phyloP scores from a whole-genome alignment of 495 filamentous ascomycete species.

The Penicillium chermesinum region DNA sequence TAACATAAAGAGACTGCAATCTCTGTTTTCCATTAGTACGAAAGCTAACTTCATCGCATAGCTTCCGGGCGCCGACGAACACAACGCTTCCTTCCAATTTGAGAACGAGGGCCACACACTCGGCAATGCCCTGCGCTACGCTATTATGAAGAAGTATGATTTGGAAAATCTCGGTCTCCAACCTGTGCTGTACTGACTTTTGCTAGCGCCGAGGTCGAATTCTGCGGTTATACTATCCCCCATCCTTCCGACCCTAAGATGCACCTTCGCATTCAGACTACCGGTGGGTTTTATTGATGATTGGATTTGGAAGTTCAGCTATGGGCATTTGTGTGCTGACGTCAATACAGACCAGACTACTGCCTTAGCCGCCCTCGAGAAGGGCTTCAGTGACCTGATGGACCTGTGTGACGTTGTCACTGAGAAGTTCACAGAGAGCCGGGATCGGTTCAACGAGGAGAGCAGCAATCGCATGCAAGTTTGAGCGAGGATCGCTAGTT shows the following conservation, averaged over 20 bases:
- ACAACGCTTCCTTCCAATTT: conserved; percentile 81
- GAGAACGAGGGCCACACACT: conserved; percentile 89
- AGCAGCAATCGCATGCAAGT: conserved; percentile 34
- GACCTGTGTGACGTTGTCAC: conserved; percentile 88
- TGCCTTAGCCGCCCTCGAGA: conserved; percentile 78
- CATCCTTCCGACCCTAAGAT: conserved; percentile 95
- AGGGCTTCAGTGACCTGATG: conserved; percentile 81
- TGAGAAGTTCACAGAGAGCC: conserved; percentile 69
- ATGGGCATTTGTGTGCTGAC: conserved; percentile 2
- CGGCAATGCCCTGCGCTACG: conserved; percentile 86
- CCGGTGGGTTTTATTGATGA: conserved; percentile 52
- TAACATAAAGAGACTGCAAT: conserved; percentile 5
- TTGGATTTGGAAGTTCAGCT: background rate
- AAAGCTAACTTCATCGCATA: conserved; percentile 21
- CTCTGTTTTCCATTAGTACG: background rate
- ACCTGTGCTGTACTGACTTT: background rate
- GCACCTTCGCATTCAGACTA: conserved; percentile 96
- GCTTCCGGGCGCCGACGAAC: conserved; percentile 67
- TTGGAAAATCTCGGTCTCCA: background rate
- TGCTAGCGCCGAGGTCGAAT: conserved; percentile 74
- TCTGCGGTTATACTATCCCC: conserved; percentile 96
- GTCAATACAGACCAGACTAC: conserved; percentile 77
- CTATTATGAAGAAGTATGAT: conserved; percentile 96
- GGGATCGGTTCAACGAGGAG: conserved; percentile 56
- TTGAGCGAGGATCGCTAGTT: conserved; percentile 11